These are phyloP conservation scores for Astrothelium subdiscretum DNA, from an alignment of 495 filamentous ascomycete genomes.

Conservation along the genomic window DNA sequence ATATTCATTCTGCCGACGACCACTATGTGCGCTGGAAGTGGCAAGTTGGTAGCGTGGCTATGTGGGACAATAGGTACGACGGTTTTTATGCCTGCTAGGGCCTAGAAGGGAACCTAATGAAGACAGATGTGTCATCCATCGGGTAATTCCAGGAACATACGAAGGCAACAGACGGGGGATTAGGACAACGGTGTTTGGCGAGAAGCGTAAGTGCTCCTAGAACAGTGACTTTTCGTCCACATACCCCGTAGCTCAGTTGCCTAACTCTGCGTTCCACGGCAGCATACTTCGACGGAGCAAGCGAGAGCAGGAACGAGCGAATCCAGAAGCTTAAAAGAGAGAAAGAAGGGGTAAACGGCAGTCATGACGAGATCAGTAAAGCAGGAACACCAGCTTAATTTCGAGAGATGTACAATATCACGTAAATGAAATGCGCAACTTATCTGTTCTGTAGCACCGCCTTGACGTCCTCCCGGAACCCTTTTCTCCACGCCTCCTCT, in stretches of 20 bases:
- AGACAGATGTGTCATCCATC: constrained; percentile 29
- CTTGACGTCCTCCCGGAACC: constrained; percentile 7
- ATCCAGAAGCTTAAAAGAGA: constrained; percentile 11
- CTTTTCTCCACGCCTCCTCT: constrained; percentile 8
- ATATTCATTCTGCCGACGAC: constrained; percentile 43
- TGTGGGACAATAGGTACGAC: constrained; percentile 42
- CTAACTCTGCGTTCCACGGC: not conserved
- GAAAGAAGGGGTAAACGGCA: not conserved
- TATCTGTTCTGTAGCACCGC: not conserved
- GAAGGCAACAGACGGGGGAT: constrained; percentile 36
- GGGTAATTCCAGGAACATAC: constrained; percentile 42
- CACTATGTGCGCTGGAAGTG: constrained; percentile 44
- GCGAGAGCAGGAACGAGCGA: constrained; percentile 35
- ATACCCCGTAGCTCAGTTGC: not conserved
- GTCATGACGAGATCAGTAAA: not conserved
- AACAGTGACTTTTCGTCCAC: not conserved
- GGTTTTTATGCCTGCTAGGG: not conserved
- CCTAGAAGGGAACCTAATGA: not conserved
- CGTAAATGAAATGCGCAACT: too few species aligned
- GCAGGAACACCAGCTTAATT: not conserved
- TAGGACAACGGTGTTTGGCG: constrained; percentile 43
- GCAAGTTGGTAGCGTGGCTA: constrained; percentile 41
- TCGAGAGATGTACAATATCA: not conserved
- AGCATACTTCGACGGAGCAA: constrained; percentile 39
- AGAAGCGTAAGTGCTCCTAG: constrained; percentile 35